phyloP scores from a whole-genome alignment of 192 early-diverging fungal genomes.

The Podochytrium sp. region DNA sequence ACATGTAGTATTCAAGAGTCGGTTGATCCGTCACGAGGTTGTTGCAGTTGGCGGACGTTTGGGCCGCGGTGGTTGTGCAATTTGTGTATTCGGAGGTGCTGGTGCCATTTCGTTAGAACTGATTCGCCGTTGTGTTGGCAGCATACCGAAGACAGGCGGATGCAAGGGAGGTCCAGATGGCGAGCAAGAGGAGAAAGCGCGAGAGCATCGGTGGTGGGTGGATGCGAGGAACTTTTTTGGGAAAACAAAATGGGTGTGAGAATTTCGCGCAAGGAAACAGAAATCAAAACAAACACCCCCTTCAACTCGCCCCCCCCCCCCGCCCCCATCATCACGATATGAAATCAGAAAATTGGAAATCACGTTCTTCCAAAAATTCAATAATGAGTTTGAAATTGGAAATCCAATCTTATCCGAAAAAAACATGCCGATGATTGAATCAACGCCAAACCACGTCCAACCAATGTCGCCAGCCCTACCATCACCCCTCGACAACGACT shows the following conservation, averaged over 20 bases:
- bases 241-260: background rate
- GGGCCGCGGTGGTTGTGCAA: slow-evolving; percentile 12
- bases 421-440: background rate
- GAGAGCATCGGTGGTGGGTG: no score
- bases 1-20: slow-evolving; percentile 20
- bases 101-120: background rate
- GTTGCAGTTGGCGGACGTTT: slow-evolving; percentile 23
- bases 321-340: no score
- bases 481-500: background rate
- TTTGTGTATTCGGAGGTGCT: slow-evolving; percentile 3
- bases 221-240: background rate
- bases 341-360: background rate
- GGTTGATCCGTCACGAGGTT: slow-evolving; percentile 11
- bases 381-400: background rate
- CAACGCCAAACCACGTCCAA: background rate
- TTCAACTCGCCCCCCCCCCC: no score
- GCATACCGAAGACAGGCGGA: background rate
- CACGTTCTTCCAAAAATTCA: background rate
- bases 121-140: background rate
- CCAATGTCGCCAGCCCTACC: background rate
- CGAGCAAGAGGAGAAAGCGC: background rate
- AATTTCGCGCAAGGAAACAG: background rate
- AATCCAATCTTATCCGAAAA: background rate
- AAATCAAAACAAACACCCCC: background rate
- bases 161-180: background rate